Percentiles rank a stretch among this genome's conserved stretches.
Conservation (phyloP, 208 protist genomes). For the Leptomonas seymouri region DNA sequence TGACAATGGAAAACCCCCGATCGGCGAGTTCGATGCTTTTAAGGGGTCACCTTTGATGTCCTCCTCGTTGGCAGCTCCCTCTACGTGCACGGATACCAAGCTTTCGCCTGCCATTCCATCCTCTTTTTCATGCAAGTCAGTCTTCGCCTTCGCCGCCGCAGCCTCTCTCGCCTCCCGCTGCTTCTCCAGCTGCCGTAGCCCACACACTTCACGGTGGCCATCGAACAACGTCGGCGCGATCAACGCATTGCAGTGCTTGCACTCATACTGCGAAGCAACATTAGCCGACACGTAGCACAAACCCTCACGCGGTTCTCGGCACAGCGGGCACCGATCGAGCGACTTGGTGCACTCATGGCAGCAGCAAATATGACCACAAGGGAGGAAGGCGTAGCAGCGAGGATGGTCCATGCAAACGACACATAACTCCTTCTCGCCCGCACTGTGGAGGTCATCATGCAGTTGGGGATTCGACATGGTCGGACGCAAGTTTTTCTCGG, state of each 20-base stretch:
- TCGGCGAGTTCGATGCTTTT: not conserved
- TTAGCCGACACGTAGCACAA: constrained; percentile 60
- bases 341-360: constrained; percentile 62
- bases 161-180: constrained; percentile 26
- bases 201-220: constrained; percentile 87
- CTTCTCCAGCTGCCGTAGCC: constrained; percentile 42
- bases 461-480: constrained; percentile 14
- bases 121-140: constrained; percentile 3
- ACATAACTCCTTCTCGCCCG: constrained; percentile 66
- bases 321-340: constrained; percentile 78
- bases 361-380: constrained; percentile 84
- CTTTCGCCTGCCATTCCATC: too few species aligned
- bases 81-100: not conserved
- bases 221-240: constrained; percentile 81
- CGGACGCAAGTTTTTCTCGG: constrained; percentile 16
- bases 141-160: not conserved
- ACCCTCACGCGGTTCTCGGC: constrained; percentile 53
- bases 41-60: not conserved
- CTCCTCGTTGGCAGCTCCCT: not conserved
- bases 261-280: constrained; percentile 61
- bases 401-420: constrained; percentile 70
- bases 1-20: not conserved
- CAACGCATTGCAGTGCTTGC: constrained; percentile 63
- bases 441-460: constrained; percentile 9
- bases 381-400: constrained; percentile 79